Base-by-base conservation (phyloP, 345 rosid genomes). In the Boechera stricta region DNA sequence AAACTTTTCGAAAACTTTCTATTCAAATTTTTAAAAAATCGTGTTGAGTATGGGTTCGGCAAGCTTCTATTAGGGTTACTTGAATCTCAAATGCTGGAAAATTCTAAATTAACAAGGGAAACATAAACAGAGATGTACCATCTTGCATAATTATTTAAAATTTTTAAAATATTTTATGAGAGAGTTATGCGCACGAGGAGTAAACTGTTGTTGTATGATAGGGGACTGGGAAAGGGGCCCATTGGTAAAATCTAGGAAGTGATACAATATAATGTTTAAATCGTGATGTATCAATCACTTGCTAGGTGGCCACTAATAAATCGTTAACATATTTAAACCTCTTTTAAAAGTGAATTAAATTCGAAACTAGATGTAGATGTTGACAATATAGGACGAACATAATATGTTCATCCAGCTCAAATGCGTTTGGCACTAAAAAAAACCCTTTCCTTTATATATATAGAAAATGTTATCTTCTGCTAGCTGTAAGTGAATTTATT, bases 381-480 rank as follows among this genome's bases (percentile, higher is more conserved):
- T 11, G 72, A 26, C 39, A 67, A 60, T 39, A 26, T 35, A 74
- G 10, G 18, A 24, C 39, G 47, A 55, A 10, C 60, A 48, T n/a
- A 64, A 32, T 12, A 64, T 63, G 48, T 74, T 64, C 48, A 13
- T 64, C 16, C 26, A 28, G 41, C 62, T 24, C n/a, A 72, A 39
- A 52, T 52, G 77, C 54, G 70, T 72, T 62, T 24, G 18, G 48
- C 75, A 59, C 75, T 3, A 28, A 51, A n/a, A 28, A 51, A n/a
- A 36, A 51, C 2, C 8, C 1, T 28, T 51, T 38, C 1, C 39
- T 62, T 64, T 61, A 47, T 13, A 44, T 5, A 38, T 11, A 33
- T 72, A 36, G 13, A 62, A n/a, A 62, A 73, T 63, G 32, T 63
- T 73, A 73, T 73, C 77, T 29, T 51, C 9, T 52, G 24, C 63